phyloP scores from a whole-genome alignment of 139 green algal species.

The Coelastrella sp. region DNA sequence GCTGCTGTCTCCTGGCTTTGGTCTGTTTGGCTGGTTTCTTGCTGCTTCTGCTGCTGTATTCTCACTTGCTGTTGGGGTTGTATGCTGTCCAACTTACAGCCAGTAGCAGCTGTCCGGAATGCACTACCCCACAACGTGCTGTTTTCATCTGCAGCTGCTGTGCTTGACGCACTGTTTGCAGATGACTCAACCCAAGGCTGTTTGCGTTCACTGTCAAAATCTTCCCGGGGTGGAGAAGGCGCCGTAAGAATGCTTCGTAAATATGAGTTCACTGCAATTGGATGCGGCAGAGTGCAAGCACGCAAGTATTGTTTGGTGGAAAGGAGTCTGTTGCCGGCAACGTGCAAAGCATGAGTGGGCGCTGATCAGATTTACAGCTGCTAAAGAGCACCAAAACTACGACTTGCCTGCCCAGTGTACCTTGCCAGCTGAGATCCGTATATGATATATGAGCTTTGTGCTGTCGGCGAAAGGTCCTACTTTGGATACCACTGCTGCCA shows the following conservation, averaged over 20 bases:
- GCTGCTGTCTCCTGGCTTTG: too few species aligned
- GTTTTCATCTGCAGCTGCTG: background rate
- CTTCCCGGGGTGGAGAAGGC: slow-evolving; percentile 1
- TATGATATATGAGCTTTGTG: slow-evolving; percentile 56
- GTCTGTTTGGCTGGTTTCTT: background rate
- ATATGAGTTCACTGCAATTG: slow-evolving; percentile 56
- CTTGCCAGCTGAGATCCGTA: slow-evolving; percentile 56
- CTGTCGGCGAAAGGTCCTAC: slow-evolving; percentile 54
- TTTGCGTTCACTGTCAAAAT: slow-evolving; percentile 38
- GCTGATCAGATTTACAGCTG: too few species aligned
- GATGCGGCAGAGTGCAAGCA: background rate
- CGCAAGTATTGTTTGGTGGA: too few species aligned
- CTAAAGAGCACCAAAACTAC: too few species aligned
- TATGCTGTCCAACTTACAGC: too few species aligned
- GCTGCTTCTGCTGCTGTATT: background rate
- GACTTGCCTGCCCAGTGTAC: slow-evolving; percentile 66
- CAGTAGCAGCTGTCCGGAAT: too few species aligned
- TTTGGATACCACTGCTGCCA: slow-evolving; percentile 45
- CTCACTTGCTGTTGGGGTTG: too few species aligned
- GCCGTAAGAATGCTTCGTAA: slow-evolving; percentile 45
- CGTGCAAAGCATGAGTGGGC: background rate
- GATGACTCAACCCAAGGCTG: background rate
- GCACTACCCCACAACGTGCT: too few species aligned
- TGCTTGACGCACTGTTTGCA: too few species aligned
- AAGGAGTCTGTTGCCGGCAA: too few species aligned